These are phyloP conservation scores for Epichloe sibirici DNA, from an alignment of 2,329 filamentous ascomycete genomes.

Conservation along the genomic window DNA sequence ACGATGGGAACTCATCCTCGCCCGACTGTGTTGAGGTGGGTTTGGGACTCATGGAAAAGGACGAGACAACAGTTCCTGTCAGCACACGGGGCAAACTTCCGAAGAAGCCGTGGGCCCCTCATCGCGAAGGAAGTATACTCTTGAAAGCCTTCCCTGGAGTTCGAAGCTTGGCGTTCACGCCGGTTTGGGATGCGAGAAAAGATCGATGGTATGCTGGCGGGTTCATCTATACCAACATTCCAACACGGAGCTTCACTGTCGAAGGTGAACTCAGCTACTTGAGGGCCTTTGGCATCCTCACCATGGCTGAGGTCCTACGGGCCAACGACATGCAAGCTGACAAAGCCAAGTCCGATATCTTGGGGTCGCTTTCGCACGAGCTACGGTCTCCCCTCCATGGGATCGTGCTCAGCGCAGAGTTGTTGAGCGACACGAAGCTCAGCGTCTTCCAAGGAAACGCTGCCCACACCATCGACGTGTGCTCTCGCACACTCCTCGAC, in stretches of 20 bases:
- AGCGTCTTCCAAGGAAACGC: slow-evolving; percentile 33
- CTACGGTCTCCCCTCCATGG: slow-evolving; percentile 49
- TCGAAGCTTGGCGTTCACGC: slow-evolving; percentile 33
- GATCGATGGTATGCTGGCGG: slow-evolving; percentile 37
- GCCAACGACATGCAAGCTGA: slow-evolving; percentile 25
- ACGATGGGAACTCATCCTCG: slow-evolving; percentile 8
- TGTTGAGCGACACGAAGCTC: slow-evolving; percentile 39
- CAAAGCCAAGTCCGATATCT: slow-evolving; percentile 43
- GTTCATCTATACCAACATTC: slow-evolving; percentile 34
- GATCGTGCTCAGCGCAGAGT: slow-evolving; percentile 40
- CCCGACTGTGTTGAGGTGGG: neutral
- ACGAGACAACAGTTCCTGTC: neutral
- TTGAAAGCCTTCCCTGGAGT: slow-evolving; percentile 27
- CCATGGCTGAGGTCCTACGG: slow-evolving; percentile 43
- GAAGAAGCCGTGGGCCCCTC: slow-evolving; percentile 5
- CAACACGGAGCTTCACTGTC: slow-evolving; percentile 30
- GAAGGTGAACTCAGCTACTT: slow-evolving; percentile 39
- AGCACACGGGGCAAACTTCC: neutral
- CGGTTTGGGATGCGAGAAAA: slow-evolving; percentile 33
- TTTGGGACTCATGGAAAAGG: neutral
- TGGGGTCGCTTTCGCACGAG: slow-evolving; percentile 50
- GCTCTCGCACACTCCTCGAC: slow-evolving; percentile 37
- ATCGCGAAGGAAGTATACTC: slow-evolving; percentile 16
- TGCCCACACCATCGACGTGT: slow-evolving; percentile 36
- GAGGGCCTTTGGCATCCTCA: slow-evolving; percentile 37